These are phyloP conservation scores for Goffeauzyma gilvescens DNA, from an alignment of 768 basidiomycete genomes.

Conservation along the genomic window DNA sequence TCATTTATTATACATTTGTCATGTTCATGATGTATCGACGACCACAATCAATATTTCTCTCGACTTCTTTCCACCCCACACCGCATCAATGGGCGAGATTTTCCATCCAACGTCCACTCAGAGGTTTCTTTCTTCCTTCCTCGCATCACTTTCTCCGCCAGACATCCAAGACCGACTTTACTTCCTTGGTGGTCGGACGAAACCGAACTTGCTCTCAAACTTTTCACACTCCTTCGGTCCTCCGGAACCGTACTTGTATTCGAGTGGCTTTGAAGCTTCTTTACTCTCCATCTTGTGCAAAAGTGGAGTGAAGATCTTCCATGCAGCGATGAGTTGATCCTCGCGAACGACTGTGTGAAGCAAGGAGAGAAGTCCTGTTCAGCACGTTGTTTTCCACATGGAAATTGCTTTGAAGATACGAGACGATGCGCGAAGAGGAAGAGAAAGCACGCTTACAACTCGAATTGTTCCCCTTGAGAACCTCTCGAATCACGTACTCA, in stretches of 20 bases:
- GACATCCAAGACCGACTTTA: neutral
- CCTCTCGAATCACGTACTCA: conserved; percentile 9
- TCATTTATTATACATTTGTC: neutral
- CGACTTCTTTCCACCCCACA: neutral
- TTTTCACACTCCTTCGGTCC: conserved; percentile 10
- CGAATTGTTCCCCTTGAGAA: conserved; percentile 7
- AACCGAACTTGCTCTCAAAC: conserved; percentile 12
- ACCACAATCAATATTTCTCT: too few species aligned
- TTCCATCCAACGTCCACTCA: neutral
- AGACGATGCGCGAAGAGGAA: too few species aligned
- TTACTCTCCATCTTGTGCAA: conserved; percentile 10
- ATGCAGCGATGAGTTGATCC: conserved; percentile 12
- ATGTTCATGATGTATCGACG: neutral
- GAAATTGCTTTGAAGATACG: neutral
- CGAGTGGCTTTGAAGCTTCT: conserved; percentile 6
- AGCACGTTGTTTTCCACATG: neutral
- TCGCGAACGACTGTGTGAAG: conserved; percentile 9
- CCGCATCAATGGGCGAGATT: neutral
- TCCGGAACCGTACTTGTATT: conserved; percentile 11
- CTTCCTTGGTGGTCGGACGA: conserved; percentile 1
- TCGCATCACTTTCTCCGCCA: neutral
- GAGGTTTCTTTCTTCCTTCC: neutral
- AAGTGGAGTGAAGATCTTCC: conserved; percentile 15
- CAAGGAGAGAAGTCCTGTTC: neutral
- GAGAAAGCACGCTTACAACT: conserved; percentile 2